phyloP scores from a whole-genome alignment of 164 flowering plant genomes.

The Aristolochia fimbriata region DNA sequence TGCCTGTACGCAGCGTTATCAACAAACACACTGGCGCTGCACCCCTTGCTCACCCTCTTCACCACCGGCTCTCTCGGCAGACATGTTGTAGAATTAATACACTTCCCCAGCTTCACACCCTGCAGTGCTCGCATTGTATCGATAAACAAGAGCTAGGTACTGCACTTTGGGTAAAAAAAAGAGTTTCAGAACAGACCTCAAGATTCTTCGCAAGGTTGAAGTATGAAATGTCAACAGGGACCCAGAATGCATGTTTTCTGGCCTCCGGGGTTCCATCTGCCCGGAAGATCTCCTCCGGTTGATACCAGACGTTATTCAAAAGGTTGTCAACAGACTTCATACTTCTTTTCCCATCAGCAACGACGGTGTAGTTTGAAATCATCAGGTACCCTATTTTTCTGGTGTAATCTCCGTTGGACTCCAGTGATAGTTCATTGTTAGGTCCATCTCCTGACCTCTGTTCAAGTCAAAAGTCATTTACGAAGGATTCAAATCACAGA shows the following conservation, averaged over 20 bases:
- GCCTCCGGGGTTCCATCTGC: conserved; percentile 48
- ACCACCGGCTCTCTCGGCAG: conserved; percentile 21
- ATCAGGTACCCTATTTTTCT: conserved; percentile 43
- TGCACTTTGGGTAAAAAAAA: no score
- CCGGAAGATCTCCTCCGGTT: conserved; percentile 68
- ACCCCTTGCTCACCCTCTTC: conserved; percentile 20
- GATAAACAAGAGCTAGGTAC: no score
- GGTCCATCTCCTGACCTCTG: conserved; percentile 66
- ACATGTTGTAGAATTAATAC: conserved; percentile 37
- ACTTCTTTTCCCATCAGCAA: background rate
- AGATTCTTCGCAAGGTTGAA: conserved; percentile 15
- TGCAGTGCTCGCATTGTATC: conserved; percentile 9
- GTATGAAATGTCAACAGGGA: conserved; percentile 31
- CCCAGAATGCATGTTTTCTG: conserved; percentile 62
- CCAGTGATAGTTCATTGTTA: conserved; percentile 38
- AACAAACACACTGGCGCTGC: conserved; percentile 22
- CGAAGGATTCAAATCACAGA: no score
- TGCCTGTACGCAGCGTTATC: conserved; percentile 30
- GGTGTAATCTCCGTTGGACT: conserved; percentile 55
- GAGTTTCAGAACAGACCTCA: no score
- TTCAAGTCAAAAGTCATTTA: background rate
- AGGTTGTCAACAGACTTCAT: conserved; percentile 15
- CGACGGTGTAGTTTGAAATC: conserved; percentile 27
- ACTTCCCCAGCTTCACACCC: conserved; percentile 34
- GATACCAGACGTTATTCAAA: conserved; percentile 68